phyloP scores from a whole-genome alignment of 345 rosid species.

The Euphorbia peplus region DNA sequence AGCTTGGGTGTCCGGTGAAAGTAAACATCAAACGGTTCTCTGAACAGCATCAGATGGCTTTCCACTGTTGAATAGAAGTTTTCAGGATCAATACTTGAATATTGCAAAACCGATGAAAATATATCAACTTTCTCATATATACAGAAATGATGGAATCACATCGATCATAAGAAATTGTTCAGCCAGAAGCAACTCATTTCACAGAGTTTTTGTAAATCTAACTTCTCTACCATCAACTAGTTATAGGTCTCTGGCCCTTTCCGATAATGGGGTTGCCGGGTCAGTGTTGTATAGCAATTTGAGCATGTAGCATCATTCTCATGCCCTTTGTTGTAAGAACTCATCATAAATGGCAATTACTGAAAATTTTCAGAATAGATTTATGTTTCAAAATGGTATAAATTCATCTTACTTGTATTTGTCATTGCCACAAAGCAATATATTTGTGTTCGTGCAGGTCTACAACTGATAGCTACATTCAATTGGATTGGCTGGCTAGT shows the following conservation, averaged over 20 bases:
- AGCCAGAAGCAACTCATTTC: constrained; percentile 17
- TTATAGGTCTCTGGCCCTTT: constrained; percentile 8
- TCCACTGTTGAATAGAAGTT: constrained; percentile 4
- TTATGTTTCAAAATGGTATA: neutral
- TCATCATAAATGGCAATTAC: constrained; percentile 4
- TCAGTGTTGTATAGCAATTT: constrained; percentile 35
- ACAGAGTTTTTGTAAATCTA: constrained; percentile 15
- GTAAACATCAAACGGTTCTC: constrained; percentile 8
- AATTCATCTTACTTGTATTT: neutral
- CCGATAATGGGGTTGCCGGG: constrained; percentile 20
- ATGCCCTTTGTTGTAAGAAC: neutral
- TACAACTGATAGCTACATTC: too few relatives aligned
- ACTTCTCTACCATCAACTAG: constrained; percentile 15
- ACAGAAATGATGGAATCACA: constrained; percentile 17
- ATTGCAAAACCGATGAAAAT: constrained; percentile 2
- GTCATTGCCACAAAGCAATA: too few relatives aligned
- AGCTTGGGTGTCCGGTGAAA: constrained; percentile 56
- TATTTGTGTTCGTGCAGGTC: too few relatives aligned
- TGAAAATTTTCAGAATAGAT: constrained; percentile 9
- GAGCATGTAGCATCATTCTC: constrained; percentile 11
- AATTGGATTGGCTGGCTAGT: too few relatives aligned
- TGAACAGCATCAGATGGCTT: neutral
- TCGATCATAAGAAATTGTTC: constrained; percentile 15
- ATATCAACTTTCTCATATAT: constrained; percentile 7
- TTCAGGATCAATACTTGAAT: constrained; percentile 12